Base-by-base conservation (phyloP, 1,139 yeast genomes). In the Scheffersomyces illinoinensis region DNA sequence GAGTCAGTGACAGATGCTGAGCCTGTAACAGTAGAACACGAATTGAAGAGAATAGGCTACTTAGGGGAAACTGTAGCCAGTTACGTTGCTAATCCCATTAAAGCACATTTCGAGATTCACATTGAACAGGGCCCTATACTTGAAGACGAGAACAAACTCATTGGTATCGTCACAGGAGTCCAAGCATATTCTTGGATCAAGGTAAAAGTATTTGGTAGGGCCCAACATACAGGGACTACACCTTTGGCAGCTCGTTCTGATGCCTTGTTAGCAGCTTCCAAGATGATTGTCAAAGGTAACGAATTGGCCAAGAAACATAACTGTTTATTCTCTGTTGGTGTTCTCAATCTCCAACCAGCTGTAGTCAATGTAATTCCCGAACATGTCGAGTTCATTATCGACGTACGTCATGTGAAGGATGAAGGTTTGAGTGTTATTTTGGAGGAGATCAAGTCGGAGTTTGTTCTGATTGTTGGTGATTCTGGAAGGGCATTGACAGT, bases 61-160 rank as follows among this genome's bases (percentile, higher is more conserved):
- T 70, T 81, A 61, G 92, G 93, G 5, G 74, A 73, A 1, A 70
- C 75, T 6, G 77, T 78, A 8, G 85, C 87, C 18, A 74, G 81
- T 20, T 79, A 84, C 68, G 67, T 75, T 60, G 74, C 71, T 21
- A 85, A 85, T 62, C 90, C 90, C 8, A 73, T 89, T 26, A 84
- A 86, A 18, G 88, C 89, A 5, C 92, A 89, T 72, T 88, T 89
- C 69, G 93, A 89, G 69, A 76, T 88, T 59, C 93, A 89, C 67
- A 89, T 89, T 60, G 93, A 89, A 68, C 93, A 89, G 71, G 93
- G 93, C 5, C 92, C 93, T 4, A 77, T 87, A 53, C 77, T 89
- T 57, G 92, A 89, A 68, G 78, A 79, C 24, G 81, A 79, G 50
- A 66, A 79, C 1, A 81, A 84, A 65, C 81, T 81, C 61, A 85